Evolutionary conservation across 352 stramenopile species (phyloP).

Genomic region (Globisporangium acanthophoron): DNA sequence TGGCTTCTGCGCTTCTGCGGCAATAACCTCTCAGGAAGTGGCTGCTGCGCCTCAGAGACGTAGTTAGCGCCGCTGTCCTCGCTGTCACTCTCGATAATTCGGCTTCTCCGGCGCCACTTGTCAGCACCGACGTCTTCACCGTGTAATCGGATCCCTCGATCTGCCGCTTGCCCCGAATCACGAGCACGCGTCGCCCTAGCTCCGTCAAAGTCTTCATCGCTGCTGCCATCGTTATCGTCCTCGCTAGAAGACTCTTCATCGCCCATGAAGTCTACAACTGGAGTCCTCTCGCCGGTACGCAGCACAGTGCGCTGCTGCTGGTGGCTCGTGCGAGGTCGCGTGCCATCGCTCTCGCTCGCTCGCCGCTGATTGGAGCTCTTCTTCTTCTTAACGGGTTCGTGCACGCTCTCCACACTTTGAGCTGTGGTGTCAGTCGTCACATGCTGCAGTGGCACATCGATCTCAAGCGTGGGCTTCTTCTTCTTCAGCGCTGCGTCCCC

Average conservation of each 20-base stretch:
- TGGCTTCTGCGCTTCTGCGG: background rate
- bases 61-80: background rate
- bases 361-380: slow-evolving; percentile 1
- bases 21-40: background rate
- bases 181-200: background rate
- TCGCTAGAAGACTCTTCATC: background rate
- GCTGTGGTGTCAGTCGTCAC: background rate
- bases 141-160: background rate
- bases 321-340: background rate
- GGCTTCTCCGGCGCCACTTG: slow-evolving; percentile 2
- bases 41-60: background rate
- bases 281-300: background rate
- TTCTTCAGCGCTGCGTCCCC: slow-evolving; percentile 35
- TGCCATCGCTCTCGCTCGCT: slow-evolving; percentile 2
- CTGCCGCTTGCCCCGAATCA: background rate
- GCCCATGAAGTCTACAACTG: background rate
- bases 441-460: background rate
- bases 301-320: background rate
- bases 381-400: background rate
- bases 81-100: slow-evolving; percentile 26
- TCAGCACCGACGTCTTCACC: background rate
- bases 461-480: slow-evolving; percentile 4
- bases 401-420: background rate
- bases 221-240: background rate
- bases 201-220: background rate